A percentile compares a stretch with the other conserved stretches of the same genome.
These are phyloP conservation scores for Fusarium sarcochroum DNA, from an alignment of 2,329 filamentous ascomycete genomes.

Conservation along the genomic window DNA sequence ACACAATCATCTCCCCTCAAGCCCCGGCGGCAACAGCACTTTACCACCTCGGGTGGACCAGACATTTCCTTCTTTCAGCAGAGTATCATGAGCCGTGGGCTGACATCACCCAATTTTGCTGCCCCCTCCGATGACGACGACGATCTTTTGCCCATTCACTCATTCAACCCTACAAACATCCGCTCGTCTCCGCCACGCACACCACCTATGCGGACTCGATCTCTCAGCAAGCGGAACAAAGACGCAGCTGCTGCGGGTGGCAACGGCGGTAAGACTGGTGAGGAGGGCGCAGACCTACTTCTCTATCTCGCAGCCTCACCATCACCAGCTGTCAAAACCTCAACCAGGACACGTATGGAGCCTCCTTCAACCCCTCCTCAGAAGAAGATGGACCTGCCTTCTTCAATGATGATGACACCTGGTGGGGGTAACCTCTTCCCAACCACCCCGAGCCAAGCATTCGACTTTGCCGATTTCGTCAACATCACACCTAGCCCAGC, in stretches of 20 bases:
- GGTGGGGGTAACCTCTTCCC: conserved; percentile 78
- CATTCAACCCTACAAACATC: conserved; percentile 75
- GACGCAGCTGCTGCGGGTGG: conserved; percentile 59
- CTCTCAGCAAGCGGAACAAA: conserved; percentile 63
- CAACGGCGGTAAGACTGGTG: conserved; percentile 71
- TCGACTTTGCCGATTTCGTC: conserved; percentile 97
- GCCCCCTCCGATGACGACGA: conserved; percentile 85
- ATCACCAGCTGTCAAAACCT: conserved; percentile 78
- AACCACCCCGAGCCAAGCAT: conserved; percentile 83
- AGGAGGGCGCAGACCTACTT: conserved; percentile 85
- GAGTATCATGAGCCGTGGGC: conserved; percentile 75
- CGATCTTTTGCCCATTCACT: conserved; percentile 81
- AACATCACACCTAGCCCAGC: conserved; percentile 97
- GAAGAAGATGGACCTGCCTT: conserved; percentile 79
- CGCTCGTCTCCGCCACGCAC: conserved; percentile 88
- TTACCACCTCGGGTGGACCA: conserved; percentile 78
- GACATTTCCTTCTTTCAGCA: conserved; percentile 84
- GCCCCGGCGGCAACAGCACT: conserved; percentile 79
- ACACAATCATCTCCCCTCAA: conserved; percentile 91
- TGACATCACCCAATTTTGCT: conserved; percentile 72
- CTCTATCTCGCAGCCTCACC: conserved; percentile 93
- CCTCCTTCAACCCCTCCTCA: conserved; percentile 83
- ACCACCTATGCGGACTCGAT: conserved; percentile 75
- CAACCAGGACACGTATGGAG: conserved; percentile 66
- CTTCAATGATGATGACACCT: conserved; percentile 91